Evolutionary conservation across 768 basidiomycete genomes (phyloP).

Genomic region (Arthromyces matolae): DNA sequence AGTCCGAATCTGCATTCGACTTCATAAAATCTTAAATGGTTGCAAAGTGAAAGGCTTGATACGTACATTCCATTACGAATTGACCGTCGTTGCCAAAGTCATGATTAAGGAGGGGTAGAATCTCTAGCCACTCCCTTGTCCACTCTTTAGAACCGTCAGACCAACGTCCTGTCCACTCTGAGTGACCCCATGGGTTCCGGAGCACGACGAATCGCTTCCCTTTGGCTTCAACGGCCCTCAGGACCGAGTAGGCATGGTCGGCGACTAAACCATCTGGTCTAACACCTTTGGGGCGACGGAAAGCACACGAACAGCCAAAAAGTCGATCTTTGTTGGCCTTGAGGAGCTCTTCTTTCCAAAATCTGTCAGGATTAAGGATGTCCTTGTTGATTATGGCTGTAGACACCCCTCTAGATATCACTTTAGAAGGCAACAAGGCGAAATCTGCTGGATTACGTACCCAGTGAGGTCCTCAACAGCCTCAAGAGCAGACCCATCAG

Average conservation of each 20-base stretch:
- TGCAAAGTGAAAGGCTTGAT: too few relatives aligned
- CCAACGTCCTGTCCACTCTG: conserved; percentile 42
- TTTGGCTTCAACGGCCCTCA: conserved; percentile 36
- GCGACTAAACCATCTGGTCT: conserved; percentile 30
- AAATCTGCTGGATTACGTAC: conserved; percentile 23
- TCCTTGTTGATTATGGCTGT: conserved; percentile 43
- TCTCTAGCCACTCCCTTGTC: conserved; percentile 37
- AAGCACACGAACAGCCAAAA: conserved; percentile 48
- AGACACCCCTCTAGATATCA: conserved; percentile 38
- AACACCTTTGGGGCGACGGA: conserved; percentile 24
- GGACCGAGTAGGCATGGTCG: conserved; percentile 40
- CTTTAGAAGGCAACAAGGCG: neutral
- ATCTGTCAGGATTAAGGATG: conserved; percentile 45
- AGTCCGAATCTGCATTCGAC: conserved; percentile 39
- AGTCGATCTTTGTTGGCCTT: conserved; percentile 48
- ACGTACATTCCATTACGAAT: conserved; percentile 41
- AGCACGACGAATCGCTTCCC: conserved; percentile 42
- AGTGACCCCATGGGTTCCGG: conserved; percentile 42
- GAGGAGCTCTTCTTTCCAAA: conserved; percentile 53
- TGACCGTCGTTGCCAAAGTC: conserved; percentile 39
- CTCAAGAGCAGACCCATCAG: conserved; percentile 37
- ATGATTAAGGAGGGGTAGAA: conserved; percentile 31
- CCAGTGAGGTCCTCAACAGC: conserved; percentile 57
- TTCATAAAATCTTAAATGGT: neutral
- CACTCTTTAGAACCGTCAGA: conserved; percentile 41